phyloP scores from a whole-genome alignment of 805 yeast genomes.

The Tetrapisispora nanseiensis region DNA sequence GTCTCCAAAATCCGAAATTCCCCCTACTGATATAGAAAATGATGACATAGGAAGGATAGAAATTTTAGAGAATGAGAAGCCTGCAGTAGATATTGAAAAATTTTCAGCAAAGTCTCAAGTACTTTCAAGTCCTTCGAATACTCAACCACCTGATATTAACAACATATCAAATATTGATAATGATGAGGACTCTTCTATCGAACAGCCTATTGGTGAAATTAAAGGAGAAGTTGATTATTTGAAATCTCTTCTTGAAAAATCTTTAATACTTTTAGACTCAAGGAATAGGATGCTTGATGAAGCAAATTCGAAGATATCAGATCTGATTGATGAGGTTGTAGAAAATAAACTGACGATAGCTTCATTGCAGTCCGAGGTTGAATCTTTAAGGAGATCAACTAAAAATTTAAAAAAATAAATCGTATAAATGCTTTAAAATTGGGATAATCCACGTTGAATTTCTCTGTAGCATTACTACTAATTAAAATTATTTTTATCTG shows the following conservation, averaged over 20 bases:
- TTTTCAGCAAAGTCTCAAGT: neutral
- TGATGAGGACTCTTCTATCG: neutral
- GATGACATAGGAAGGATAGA: neutral
- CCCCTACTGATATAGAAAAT: no score
- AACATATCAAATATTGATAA: no score
- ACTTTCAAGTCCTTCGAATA: no score
- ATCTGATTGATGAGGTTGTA: neutral
- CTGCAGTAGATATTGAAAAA: neutral
- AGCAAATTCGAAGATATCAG: constrained; percentile 2
- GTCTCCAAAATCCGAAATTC: no score
- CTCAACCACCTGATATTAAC: no score
- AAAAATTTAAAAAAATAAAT: neutral
- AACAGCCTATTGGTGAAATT: neutral
- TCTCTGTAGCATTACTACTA: no score
- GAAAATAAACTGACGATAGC: neutral
- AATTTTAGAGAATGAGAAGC: no score
- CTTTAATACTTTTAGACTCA: neutral
- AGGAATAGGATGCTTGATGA: constrained; percentile 2
- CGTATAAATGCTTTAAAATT: no score
- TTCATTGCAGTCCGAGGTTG: neutral
- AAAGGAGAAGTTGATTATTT: constrained; percentile 2
- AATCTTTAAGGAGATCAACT: no score
- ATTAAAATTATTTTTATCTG: no score
- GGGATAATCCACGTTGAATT: no score
- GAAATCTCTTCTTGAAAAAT: neutral